These are phyloP conservation scores for Ceraceosorus guamensis DNA, from an alignment of 1,284 basidiomycete species.

Conservation along the genomic window DNA sequence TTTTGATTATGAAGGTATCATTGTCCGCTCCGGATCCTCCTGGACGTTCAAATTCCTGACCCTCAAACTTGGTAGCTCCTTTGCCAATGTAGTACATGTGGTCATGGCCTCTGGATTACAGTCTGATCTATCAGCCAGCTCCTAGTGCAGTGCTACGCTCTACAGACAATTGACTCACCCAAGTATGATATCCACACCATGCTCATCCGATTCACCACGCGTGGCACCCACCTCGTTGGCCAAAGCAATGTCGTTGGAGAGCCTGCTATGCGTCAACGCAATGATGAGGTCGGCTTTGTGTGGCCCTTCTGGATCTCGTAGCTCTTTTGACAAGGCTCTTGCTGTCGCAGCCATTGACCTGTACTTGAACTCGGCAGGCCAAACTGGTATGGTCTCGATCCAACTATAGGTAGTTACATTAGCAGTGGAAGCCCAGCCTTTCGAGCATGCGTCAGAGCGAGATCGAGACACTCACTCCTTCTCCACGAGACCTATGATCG, in stretches of 20 bases:
- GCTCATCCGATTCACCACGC: slow-evolving; percentile 51
- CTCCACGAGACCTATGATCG: slow-evolving; percentile 74
- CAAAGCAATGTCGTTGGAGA: slow-evolving; percentile 58
- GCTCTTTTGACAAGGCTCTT: slow-evolving; percentile 57
- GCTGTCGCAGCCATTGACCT: slow-evolving; percentile 32
- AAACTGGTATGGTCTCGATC: slow-evolving; percentile 75
- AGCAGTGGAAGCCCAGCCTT: not conserved
- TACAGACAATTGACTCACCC: slow-evolving; percentile 36
- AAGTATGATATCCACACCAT: slow-evolving; percentile 76
- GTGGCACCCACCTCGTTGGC: slow-evolving; percentile 58
- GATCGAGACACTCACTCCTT: slow-evolving; percentile 53
- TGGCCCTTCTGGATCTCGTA: slow-evolving; percentile 65
- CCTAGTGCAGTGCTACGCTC: too few species aligned
- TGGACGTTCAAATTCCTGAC: slow-evolving; percentile 56
- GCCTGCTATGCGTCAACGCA: slow-evolving; percentile 70
- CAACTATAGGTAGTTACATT: slow-evolving; percentile 56
- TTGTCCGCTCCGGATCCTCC: slow-evolving; percentile 69
- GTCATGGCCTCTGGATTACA: slow-evolving; percentile 64
- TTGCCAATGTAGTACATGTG: slow-evolving; percentile 76
- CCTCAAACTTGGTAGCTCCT: slow-evolving; percentile 67
- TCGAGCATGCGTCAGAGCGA: not conserved
- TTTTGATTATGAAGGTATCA: slow-evolving; percentile 60
- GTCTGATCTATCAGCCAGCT: too few species aligned
- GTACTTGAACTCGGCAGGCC: slow-evolving; percentile 63
- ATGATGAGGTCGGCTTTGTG: slow-evolving; percentile 66